A percentile compares a stretch with the other conserved stretches of the same genome.
Conservation (phyloP, 2,329 filamentous ascomycete species). For the Grosmannia serpens region DNA sequence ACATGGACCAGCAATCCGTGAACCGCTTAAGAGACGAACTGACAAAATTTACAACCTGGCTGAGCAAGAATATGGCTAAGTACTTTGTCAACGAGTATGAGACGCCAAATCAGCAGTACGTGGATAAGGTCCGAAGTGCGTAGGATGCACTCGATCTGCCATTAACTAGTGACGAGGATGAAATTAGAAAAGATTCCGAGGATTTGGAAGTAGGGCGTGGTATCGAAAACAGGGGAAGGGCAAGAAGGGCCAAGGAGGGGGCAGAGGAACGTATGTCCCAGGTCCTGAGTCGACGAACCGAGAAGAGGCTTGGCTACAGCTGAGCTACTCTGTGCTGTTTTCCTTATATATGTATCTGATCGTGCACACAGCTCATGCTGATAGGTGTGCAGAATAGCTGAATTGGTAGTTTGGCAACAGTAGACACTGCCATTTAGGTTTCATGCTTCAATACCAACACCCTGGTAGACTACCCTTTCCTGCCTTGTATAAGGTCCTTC, state of each 20-base stretch:
- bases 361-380: neutral
- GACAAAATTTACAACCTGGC: conserved; percentile 73
- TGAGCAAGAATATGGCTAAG: conserved; percentile 61
- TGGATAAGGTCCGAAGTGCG: conserved; percentile 49
- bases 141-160: conserved; percentile 13
- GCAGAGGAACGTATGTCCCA: neutral
- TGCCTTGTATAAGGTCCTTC: neutral
- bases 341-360: neutral
- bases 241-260: neutral
- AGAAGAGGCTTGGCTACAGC: neutral
- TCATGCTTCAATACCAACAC: neutral
- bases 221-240: neutral
- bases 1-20: conserved; percentile 91
- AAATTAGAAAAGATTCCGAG: neutral
- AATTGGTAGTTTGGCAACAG: neutral
- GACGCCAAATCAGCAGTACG: conserved; percentile 57
- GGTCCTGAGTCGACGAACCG: neutral
- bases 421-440: neutral
- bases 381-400: neutral
- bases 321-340: neutral
- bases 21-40: conserved; percentile 82
- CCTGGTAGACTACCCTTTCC: neutral
- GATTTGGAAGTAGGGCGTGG: neutral
- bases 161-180: neutral
- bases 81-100: conserved; percentile 76